Evolutionary conservation across 2,329 filamentous ascomycete genomes (phyloP), one percentile per base, ranked within the genome.

Genomic region (Lasiodiplodia theobromae): DNA sequence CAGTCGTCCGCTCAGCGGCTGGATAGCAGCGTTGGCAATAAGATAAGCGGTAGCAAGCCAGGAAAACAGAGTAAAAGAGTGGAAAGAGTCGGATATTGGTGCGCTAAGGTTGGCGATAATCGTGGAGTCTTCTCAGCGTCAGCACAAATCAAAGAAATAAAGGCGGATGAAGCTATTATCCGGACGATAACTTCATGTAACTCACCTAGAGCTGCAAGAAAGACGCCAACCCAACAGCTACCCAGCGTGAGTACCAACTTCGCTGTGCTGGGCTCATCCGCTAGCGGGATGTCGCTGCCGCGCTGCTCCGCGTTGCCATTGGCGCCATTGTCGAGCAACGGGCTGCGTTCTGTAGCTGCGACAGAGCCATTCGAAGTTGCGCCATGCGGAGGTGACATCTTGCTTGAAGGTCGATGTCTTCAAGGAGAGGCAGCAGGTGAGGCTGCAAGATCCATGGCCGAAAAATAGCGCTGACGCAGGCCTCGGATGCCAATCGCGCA

Each of bases 21-120:
- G 94, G 74, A 89, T 92, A 0, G 93, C 93, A 2, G 94, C 92
- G 78, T 95, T 97, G 72, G 93, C 91, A 74, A 97, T 94, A 34
- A 97, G 86, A 77, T 97, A 97, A 23, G 92, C 91, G 0, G 92
- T 92, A 0, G 93, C 94, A 8, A 97, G 88, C 94, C 94, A 97
- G 0, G 93, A 94, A 54, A 97, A 85, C 4, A 96, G 84, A 23
- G 90, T 91, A 34, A 97, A 87, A 0, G 92, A 96, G 69, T 90
- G 85, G 80, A 97, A 97, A 53, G 91, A 91, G 76, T 89, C 92
- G 28, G 92, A 92, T 71, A 97, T 97, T 8, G 94, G 92, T 0
- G 88, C 92, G 0, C 92, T 91, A 1, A 97, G 86, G 0, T 94
- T 97, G 10, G 94, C 93, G 72, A 97, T 92, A 71, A 97, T 91